Conservation (phyloP, 2,329 filamentous ascomycete species). For the Akanthomyces lecanii region DNA sequence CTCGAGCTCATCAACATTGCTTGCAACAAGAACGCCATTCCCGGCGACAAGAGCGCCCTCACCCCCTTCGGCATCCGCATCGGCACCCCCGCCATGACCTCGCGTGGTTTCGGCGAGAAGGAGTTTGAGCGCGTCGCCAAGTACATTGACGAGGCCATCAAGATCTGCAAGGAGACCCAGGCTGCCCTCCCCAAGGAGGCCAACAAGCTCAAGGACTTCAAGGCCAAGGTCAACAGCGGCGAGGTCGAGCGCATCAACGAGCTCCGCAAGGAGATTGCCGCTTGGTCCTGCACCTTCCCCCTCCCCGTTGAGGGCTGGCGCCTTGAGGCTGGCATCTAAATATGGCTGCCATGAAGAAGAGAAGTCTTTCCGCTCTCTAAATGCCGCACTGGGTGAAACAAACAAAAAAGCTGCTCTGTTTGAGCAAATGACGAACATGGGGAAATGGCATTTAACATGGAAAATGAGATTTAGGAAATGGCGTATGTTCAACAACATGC, state of each 20-base stretch:
- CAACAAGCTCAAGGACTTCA: conserved; percentile 99
- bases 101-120: conserved; percentile 83
- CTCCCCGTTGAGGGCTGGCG: conserved; percentile 78
- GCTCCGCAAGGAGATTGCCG: conserved; percentile 83
- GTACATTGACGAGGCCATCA: conserved; percentile 88
- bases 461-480: conserved; percentile 10
- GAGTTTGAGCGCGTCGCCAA: conserved; percentile 87
- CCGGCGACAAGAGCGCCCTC: conserved; percentile 94
- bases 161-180: conserved; percentile 87
- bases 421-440: conserved; percentile 6
- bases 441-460: conserved; percentile 18
- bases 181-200: conserved; percentile 83
- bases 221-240: conserved; percentile 78
- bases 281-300: conserved; percentile 86
- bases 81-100: conserved; percentile 96
- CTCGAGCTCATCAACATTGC: conserved; percentile 98
- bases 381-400: background rate
- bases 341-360: conserved; percentile 1
- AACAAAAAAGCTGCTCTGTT: background rate
- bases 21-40: conserved; percentile 99
- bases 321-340: conserved; percentile 55
- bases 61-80: conserved; percentile 94
- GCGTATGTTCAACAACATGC: conserved; percentile 19
- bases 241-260: conserved; percentile 76
- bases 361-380: too few species aligned